Evolutionary conservation across 2,329 filamentous ascomycete species (phyloP), one percentile per base, ranked within the genome.

Genomic region (Exserohilum rostratum): DNA sequence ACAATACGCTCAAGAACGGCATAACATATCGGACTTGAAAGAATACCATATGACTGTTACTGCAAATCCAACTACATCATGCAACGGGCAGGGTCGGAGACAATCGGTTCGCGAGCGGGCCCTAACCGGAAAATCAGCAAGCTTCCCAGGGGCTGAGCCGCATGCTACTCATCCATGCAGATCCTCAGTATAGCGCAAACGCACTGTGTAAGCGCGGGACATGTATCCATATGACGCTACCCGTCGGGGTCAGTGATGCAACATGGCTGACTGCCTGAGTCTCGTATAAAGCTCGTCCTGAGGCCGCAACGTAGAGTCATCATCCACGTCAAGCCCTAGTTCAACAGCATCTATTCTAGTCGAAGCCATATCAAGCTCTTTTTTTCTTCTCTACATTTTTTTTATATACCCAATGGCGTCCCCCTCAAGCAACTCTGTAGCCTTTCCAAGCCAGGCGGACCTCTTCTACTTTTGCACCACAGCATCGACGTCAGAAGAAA

Each of bases 391-490:
- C 35, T 45, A 29, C 35, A 43, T 44, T n/a, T n/a, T n/a, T n/a
- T n/a, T n/a, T n/a, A n/a, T n/a, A n/a, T n/a, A n/a, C 58, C 52
- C 50, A 47, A 75, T 75, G 72, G 62, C 71, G 59, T 72, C 70
- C 46, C 64, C 70, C 33, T 65, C 69, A 58, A 66, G 64, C 61
- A 69, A 63, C 50, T 71, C 70, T 46, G 66, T 69, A 17, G 60
- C 70, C 12, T 72, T 74, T 46, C 72, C 70, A 31, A 71, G 68
- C 30, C 65, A 70, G 30, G 71, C 68, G 50, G 71, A 74, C 39
- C 65, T 75, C 22, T 75, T 74, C 53, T 74, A 75, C 45, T 69
- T 68, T 35, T 74, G 70, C 48, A 74, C 71, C 25, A 73, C 70
- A 49, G 66, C 68, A 2, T 73, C 69, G 11, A 69, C 69, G 13